Evolutionary conservation across 169 alveolate genomes (phyloP).

Genomic region (Plasmodium chabaudi): DNA sequence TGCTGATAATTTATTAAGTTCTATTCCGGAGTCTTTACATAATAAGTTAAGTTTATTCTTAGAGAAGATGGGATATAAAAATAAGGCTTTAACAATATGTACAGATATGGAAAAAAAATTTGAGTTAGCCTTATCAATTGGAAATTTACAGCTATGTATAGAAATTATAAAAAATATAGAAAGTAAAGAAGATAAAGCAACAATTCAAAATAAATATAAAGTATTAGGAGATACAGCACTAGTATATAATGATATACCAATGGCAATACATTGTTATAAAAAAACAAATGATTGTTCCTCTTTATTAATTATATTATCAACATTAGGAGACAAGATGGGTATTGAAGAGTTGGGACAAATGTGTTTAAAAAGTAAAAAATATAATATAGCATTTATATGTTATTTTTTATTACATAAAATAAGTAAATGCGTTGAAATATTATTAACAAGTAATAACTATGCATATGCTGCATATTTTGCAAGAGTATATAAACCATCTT

Average conservation of each 20-base stretch:
- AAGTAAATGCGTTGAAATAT: constrained; percentile 80
- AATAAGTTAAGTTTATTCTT: constrained; percentile 93
- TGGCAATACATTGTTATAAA: constrained; percentile 85
- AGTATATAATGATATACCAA: constrained; percentile 80
- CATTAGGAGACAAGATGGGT: constrained; percentile 77
- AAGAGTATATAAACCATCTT: constrained; percentile 80
- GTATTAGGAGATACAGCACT: constrained; percentile 86
- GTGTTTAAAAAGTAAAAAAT: constrained; percentile 71
- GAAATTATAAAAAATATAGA: constrained; percentile 85
- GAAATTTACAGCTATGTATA: constrained; percentile 88
- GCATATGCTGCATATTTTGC: constrained; percentile 85
- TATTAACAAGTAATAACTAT: constrained; percentile 75
- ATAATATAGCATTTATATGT: constrained; percentile 83
- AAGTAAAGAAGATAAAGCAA: constrained; percentile 76
- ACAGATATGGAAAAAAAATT: constrained; percentile 94
- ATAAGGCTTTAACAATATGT: constrained; percentile 91
- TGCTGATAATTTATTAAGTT: constrained; percentile 84
- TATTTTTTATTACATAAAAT: constrained; percentile 81
- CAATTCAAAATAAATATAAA: constrained; percentile 84
- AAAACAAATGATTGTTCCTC: constrained; percentile 84
- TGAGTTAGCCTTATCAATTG: constrained; percentile 91
- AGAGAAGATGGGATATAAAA: constrained; percentile 91
- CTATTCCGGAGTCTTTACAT: constrained; percentile 84
- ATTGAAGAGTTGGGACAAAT: constrained; percentile 76
- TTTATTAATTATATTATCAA: constrained; percentile 79